phyloP scores from a whole-genome alignment of 768 basidiomycete species.

The Exidia glandulosa region DNA sequence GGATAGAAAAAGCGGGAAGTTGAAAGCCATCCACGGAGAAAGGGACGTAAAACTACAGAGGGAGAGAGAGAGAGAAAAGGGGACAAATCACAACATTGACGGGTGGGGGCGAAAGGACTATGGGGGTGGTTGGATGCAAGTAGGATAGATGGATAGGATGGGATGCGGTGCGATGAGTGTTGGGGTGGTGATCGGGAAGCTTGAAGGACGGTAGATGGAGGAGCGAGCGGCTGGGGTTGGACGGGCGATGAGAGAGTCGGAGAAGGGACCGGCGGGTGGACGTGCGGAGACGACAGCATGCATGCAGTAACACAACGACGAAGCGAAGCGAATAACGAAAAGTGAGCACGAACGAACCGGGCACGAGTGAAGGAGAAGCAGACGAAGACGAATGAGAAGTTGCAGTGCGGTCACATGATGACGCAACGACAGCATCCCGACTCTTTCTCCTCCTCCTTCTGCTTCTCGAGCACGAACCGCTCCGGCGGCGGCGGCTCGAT shows the following conservation, averaged over 20 bases:
- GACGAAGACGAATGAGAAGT: not conserved
- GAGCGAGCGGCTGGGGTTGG: not conserved
- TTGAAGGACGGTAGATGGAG: not conserved
- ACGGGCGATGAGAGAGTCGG: not conserved
- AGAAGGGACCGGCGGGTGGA: not conserved
- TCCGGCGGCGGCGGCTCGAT: slow-evolving; percentile 20
- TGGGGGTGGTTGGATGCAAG: no score
- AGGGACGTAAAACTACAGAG: no score
- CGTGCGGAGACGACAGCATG: not conserved
- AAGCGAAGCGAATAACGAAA: not conserved
- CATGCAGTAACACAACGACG: not conserved
- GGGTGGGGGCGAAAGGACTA: no score
- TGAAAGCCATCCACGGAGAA: no score
- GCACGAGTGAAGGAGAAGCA: not conserved
- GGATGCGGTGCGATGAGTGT: no score
- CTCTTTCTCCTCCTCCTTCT: slow-evolving; percentile 36
- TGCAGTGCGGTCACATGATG: slow-evolving; percentile 51
- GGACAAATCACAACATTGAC: no score
- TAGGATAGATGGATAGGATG: no score
- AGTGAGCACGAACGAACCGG: not conserved
- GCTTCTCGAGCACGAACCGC: slow-evolving; percentile 9
- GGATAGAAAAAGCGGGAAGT: no score
- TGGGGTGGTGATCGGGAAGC: not conserved
- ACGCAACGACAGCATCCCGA: slow-evolving; percentile 74
- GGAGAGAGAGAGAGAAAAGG: no score